Base-by-base conservation (phyloP, 2,329 filamentous ascomycete species). In the Stenocarpella maydis region DNA sequence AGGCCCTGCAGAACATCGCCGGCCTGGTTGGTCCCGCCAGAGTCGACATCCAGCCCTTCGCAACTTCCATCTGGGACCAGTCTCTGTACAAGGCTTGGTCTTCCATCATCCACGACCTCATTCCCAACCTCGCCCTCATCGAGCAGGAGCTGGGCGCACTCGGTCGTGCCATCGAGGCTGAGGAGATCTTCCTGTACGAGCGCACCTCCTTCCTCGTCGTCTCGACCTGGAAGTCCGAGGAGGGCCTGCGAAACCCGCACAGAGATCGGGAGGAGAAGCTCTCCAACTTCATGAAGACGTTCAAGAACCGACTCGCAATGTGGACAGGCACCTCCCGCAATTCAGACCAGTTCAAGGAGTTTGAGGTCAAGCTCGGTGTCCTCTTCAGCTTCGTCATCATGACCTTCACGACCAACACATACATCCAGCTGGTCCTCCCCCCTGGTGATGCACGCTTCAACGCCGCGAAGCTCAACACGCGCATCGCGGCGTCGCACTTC, bases 41-140 rank as follows among this genome's bases (percentile, higher is more conserved):
- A 52, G 76, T 78, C 31, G 88, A 91, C 72, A 87, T 98, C 71
- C 93, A 93, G 69, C 94, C 95, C 70, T 98, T 97, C 79, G 93
- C 94, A 12, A 98, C 95, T 39, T 97, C 93, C 67, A 99, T 99
- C 77, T 99, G 96, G 96, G 96, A 99, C 77, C 96, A 99, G 83
- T 97, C 92, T 67, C 85, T 99, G 45, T 99, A 98, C 85, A 97
- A 97, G 81, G 96, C 96, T 1, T 99, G 96, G 96, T 96, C 96
- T 0, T 93, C 93, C 78, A 98, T 99, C 75, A 98, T 99, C 71
- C 96, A 99, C 84, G 95, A 95, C 78, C 87, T 99, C 54, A 96
- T 98, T n/a, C 96, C 96, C 4, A 98, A 98, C 76, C 88, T 98
- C 1, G 85, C 90, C 21, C 88, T 93, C 53, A 98, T 99, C 73